Base-by-base conservation (phyloP, 371 early-diverging fungal genomes). In the Rhizopus microsporus region DNA sequence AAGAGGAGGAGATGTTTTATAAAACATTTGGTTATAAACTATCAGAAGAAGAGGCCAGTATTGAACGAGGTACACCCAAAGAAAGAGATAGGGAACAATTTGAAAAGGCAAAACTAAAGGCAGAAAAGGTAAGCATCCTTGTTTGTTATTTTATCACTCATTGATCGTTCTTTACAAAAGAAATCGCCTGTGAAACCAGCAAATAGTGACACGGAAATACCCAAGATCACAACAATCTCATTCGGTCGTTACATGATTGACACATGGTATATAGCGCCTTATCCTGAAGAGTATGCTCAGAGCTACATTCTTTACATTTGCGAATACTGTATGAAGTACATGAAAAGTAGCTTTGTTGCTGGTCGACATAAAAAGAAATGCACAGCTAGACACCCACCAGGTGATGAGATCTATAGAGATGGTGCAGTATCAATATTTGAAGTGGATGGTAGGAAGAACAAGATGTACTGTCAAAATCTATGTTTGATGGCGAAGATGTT, bases 181-280 rank as follows among this genome's bases (percentile, higher is more conserved):
- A 44, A 40, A 6, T 5, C 60, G 32, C 33, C 50, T 7, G 50
- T 7, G 34, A 12, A 34, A 15, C 30, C 12, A 1, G 8, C 34
- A 8, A n/a, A 49, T 8, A 49, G n/a, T 32, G 30, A 49, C 13
- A 42, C 43, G 6, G 66, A 69, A 9, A 42, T 59, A 1, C 69
- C 64, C n/a, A 65, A 63, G 35, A 63, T 67, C 16, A 52, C 40
- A 15, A 33, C 37, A 34, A 63, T 65, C 4, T 43, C 29, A 9
- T 63, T 99, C 51, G 96, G 98, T 4, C 71, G 82, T 33, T 92
- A 85, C 74, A 67, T 86, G 51, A 89, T 99, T 33, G 89, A 97
- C 63, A 88, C 93, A 1, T 99, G 99, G 99, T 99, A 99, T 74
- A 83, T 91, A 29, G 90, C 98, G 17, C 99, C 99, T 17, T 99